Base-by-base conservation (phyloP, 1,139 yeast species). In the Pichia norvegensis region DNA sequence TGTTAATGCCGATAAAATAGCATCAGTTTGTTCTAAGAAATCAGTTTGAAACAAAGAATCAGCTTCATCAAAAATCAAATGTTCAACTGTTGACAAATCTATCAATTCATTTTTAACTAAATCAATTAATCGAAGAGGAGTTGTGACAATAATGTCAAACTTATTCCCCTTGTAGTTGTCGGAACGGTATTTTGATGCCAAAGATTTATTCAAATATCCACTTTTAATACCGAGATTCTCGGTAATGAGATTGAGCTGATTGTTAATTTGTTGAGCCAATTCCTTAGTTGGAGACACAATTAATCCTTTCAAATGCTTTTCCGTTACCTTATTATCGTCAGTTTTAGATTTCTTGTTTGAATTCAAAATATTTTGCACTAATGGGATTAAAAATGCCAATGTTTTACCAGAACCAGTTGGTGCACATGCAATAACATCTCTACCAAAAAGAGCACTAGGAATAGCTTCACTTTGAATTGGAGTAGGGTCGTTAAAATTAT, bases 321-420 rank as follows among this genome's bases (percentile, higher is more conserved):
- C 41, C 25, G 44, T 46, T n/a, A 31, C 29, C 16, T 42, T 41
- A n/a, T n/a, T n/a, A 31, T 45, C 31, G 11, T 44, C 43, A 51
- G 56, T 41, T 22, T 35, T 43, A 14, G 38, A 14, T n/a, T 50
- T 47, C 38, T 49, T 52, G 14, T 46, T 51, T 2, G 44, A 35
- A 53, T 58, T 56, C 8, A 66, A 46, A 4, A 77, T 56, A 41
- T 70, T 70, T 57, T 87, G 95, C 16, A 92, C 67, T 55, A 90
- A 60, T 2, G 98, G 98, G 17, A 88, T 77, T 47, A 85, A 70
- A 62, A 85, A 92, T 40, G 97, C 97, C 53, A 94, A 72, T 1
- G 98, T 92, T 69, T 92, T 92, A 64, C 98, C 98, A 1, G 97
- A 88, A 41, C 98, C 98, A 1, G 98, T 92, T 68, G 92, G 90